Evolutionary conservation across 2,329 filamentous ascomycete genomes (phyloP).

Genomic region (Trichoderma polysporum): DNA sequence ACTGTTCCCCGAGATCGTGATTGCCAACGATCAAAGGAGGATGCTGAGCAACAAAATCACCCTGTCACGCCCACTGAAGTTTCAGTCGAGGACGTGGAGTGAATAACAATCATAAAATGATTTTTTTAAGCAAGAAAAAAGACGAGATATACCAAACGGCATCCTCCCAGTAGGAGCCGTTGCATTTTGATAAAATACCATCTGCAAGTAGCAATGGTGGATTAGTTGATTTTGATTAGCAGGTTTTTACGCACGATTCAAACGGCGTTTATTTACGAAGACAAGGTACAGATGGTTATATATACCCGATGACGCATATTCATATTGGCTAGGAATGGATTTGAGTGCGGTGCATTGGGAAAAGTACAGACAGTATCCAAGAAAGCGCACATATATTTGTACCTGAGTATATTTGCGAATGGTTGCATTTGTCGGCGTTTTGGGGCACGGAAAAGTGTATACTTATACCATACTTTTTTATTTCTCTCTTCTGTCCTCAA

Average conservation of each 20-base stretch:
- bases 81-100: constrained; percentile 31
- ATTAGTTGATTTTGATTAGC: constrained; percentile 25
- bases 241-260: constrained; percentile 22
- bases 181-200: neutral
- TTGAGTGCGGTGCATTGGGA: neutral
- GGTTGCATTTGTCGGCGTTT: constrained; percentile 19
- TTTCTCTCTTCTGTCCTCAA: constrained; percentile 22
- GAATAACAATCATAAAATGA: constrained; percentile 13
- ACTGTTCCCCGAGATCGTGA: constrained; percentile 42
- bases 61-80: constrained; percentile 32
- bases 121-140: neutral
- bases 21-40: constrained; percentile 33
- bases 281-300: constrained; percentile 1
- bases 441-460: constrained; percentile 23
- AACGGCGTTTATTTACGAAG: neutral
- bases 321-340: neutral
- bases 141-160: neutral
- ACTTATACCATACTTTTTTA: constrained; percentile 13
- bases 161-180: constrained; percentile 12
- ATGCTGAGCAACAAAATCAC: constrained; percentile 25
- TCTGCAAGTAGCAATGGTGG: constrained; percentile 20
- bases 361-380: neutral
- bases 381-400: neutral
- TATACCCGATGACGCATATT: constrained; percentile 9
- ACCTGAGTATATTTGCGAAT: neutral